Evolutionary conservation across 2,329 filamentous ascomycete species (phyloP).

Genomic region (Ophiobolus disseminans): DNA sequence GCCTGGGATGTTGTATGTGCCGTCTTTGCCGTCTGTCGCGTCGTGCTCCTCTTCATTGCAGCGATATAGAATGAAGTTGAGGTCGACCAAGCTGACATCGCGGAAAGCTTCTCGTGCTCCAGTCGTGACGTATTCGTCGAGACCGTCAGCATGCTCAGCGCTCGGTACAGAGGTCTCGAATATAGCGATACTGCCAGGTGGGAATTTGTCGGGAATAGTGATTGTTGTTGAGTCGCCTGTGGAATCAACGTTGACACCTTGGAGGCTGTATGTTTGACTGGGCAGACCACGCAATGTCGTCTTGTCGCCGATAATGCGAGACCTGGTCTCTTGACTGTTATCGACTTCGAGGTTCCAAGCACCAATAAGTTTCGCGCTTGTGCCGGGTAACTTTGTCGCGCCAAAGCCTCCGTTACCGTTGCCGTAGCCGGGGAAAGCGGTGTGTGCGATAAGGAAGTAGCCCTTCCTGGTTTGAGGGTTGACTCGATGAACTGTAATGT

Average conservation of each 20-base stretch:
- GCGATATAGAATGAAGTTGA: slow-evolving; percentile 91
- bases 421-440: slow-evolving; percentile 89
- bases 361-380: slow-evolving; percentile 83
- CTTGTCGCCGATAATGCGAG: slow-evolving; percentile 71
- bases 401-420: slow-evolving; percentile 82
- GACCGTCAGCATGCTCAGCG: slow-evolving; percentile 79
- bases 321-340: slow-evolving; percentile 71
- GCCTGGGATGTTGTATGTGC: slow-evolving; percentile 86
- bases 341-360: slow-evolving; percentile 94
- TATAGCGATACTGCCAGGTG: slow-evolving; percentile 90
- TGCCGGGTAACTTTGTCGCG: slow-evolving; percentile 81
- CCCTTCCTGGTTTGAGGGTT: slow-evolving; percentile 92
- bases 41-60: slow-evolving; percentile 90
- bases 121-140: slow-evolving; percentile 86
- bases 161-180: slow-evolving; percentile 96
- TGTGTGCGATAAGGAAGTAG: slow-evolving; percentile 94
- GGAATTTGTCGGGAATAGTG: slow-evolving; percentile 80
- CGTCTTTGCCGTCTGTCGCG: slow-evolving; percentile 78
- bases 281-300: slow-evolving; percentile 81
- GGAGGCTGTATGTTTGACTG: slow-evolving; percentile 76
- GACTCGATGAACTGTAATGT: slow-evolving; percentile 93
- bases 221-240: slow-evolving; percentile 78
- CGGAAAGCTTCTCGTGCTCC: slow-evolving; percentile 81
- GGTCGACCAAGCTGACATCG: slow-evolving; percentile 76
- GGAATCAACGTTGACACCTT: slow-evolving; percentile 75